Base-by-base conservation (phyloP, 2,329 filamentous ascomycete species). In the Pseudocercospora vitis region DNA sequence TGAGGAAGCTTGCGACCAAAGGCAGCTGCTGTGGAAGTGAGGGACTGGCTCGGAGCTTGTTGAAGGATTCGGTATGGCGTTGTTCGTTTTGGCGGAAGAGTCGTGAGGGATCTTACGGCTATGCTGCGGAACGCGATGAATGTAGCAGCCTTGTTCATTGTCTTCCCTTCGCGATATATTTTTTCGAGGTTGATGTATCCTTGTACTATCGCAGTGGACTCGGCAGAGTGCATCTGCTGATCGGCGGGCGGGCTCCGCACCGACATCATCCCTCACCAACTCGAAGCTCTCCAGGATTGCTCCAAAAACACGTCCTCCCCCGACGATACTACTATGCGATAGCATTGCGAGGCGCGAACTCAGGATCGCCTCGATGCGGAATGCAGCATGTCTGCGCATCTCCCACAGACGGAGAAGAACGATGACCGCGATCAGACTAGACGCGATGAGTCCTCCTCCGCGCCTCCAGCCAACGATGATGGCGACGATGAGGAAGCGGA, bases 321-420 rank as follows among this genome's bases (percentile, higher is more conserved):
- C 8, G 37, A 21, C 37, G 9, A 7, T 2, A 16, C 3, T 7
- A 45, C 26, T 31, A 45, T 45, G 42, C 42, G 42, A 45, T 45
- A 45, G 42, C 23, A 31, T 8, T 8, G 14, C 28, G 26, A 45
- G 42, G 42, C 42, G 42, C 42, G 42, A 24, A 31, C 14, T 8
- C n/a, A n/a, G 3, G 24, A 14, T 50, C 47, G 47, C 52, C 48
- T 55, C 52, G 35, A 56, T 56, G 53, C 48, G 53, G 52, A 39
- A 56, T 63, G 66, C 68, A 63, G 66, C 67, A 70, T 74, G 69
- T 69, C 69, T 62, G 65, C 64, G 58, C 63, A 62, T 48, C 59
- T 55, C 56, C 44, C 48, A 42, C 62, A 62, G 60, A 63, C 65
- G 55, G 65, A 59, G 52, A 63, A 58, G 35, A 44, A 50, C 11